Evolutionary conservation across 2,329 filamentous ascomycete species (phyloP), one percentile per base, ranked within the genome.

Genomic region (Xylaria sp.): DNA sequence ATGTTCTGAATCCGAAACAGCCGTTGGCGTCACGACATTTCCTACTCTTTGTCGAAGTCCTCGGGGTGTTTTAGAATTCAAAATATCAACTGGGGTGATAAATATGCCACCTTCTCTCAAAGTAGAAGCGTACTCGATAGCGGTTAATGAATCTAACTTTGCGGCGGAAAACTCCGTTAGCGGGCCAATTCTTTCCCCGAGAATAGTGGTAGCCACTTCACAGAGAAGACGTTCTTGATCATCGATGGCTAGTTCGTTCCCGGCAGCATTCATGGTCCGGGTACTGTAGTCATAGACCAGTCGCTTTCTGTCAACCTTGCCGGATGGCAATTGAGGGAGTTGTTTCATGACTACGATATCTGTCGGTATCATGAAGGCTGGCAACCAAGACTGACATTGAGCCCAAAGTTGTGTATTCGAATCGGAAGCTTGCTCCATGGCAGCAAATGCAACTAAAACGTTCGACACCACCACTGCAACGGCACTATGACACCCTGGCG

Each of bases 351-450:
- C 74, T 0, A 93, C 77, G 27, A 96, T 81, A 67, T 96, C 91
- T 3, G 86, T 85, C 0, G 94, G 94, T 1, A 96, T 80, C 94
- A 97, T 97, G 75, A 90, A 96, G 3, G 84, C 83, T 0, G 94
- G 93, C 1, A 97, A 83, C 92, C 93, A 97, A 57, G 84, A 83
- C 57, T 83, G 84, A 78, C 93, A 97, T 4, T 83, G 85, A 17
- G 83, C 75, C 36, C 86, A 74, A 11, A 97, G 81, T 31, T 77
- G 76, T 38, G 76, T 77, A 20, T 79, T 80, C 65, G 81, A 72
- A 5, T 76, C 74, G 5, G 73, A 69, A 1, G 64, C 7, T 70
- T 78, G 72, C 39, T 87, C 85, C 1, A 86, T 80, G 5, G 89
- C 86, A 69, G 90, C 92, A 75, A 95, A 97, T 0, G 89, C 87